Evolutionary conservation across 139 green algal species (phyloP), one percentile per base, ranked within the genome.

Genomic region (Tetraselmis striata): DNA sequence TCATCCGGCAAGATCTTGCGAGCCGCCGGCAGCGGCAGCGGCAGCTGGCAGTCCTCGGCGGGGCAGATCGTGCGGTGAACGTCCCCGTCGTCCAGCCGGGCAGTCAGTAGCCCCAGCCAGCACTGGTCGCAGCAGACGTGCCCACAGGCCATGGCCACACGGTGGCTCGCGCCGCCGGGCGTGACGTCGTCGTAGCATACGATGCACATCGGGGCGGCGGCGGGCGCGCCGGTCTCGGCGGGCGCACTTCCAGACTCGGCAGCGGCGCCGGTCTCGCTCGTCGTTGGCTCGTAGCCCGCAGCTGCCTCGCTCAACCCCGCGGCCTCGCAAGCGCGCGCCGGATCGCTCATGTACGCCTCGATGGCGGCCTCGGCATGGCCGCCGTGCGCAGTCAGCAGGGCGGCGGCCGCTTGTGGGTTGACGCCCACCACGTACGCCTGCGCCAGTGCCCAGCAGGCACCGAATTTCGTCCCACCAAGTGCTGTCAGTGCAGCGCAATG

Each of bases 171-270:
- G 1, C 23, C 25, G 1, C 23, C 25, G 0, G 76, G 5, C 22
- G 29, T n/a, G 0, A 82, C 45, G 22, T 31, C 77, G 29, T 85
- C 82, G 28, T 81, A 85, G 58, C 82, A 85, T 26, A 85, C 77
- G 67, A 85, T 67, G 29, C 82, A 85, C 18, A 67, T 18, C 11
- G 45, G 11, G 45, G 45, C 18, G 11, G 45, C 5, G 45, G 18
- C 45, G 45, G 45, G 18, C 45, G 45, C 45, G 11, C 11, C 45
- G 45, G 45, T 67, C 11, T 5, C 18, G 45, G 45, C 45, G 45
- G 45, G 11, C 11, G 18, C 45, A 18, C 45, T 67, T n/a, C n/a
- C n/a, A n/a, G n/a, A n/a, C n/a, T n/a, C 5, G 45, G 18, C 45
- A 18, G 45, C 5, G 11, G 45, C 45, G 11, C 11, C 45, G 45